Conservation (phyloP, 305 asterid genomes). For the Fraxinus ornus region DNA sequence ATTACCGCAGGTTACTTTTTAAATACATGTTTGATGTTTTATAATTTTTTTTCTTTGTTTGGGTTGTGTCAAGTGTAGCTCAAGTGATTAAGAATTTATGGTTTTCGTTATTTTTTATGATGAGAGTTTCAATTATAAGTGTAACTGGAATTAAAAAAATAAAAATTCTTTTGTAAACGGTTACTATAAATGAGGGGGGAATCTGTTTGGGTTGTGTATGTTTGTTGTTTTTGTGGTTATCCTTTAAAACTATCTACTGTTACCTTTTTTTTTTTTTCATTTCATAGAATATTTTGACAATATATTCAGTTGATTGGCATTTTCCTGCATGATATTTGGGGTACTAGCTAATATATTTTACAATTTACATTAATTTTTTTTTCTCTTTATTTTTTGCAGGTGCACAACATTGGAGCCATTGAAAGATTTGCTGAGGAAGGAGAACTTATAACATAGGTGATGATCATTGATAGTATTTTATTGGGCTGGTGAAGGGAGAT, state of each 20-base stretch:
- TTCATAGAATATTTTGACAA: background rate
- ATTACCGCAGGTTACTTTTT: constrained; percentile 26
- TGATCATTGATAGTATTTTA: background rate
- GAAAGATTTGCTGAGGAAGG: background rate
- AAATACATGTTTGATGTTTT: background rate
- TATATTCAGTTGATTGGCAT: background rate
- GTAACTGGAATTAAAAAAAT: background rate
- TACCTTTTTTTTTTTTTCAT: background rate
- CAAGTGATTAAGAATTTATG: background rate
- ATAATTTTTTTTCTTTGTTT: background rate
- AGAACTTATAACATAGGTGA: background rate
- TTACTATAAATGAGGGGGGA: background rate
- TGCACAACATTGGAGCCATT: background rate
- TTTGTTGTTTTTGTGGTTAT: background rate
- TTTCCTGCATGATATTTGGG: background rate
- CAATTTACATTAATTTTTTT: background rate
- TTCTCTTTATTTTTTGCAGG: background rate
- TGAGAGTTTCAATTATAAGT: background rate
- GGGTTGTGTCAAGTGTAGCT: constrained; percentile 6
- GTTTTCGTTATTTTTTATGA: background rate
- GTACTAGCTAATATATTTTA: background rate
- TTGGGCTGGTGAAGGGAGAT: background rate
- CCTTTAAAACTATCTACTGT: background rate
- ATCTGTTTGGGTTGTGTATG: background rate
- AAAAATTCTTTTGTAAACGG: background rate